Percentiles rank a stretch among this genome's conserved stretches.
Conservation (phyloP, 2,329 filamentous ascomycete genomes). For the Fusarium sp. region DNA sequence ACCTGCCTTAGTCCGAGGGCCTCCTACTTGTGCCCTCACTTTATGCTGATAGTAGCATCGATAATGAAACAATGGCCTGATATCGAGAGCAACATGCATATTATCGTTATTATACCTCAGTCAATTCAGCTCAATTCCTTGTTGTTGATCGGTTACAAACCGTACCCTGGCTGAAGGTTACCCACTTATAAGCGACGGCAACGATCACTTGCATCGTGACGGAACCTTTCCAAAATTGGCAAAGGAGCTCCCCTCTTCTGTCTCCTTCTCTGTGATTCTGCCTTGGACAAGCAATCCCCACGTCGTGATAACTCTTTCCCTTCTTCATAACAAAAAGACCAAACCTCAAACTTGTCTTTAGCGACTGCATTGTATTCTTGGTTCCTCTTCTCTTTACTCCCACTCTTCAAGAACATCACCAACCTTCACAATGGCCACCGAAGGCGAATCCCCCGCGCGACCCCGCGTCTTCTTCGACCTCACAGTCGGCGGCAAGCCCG, state of each 20-base stretch:
- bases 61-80: background rate
- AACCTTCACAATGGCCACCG: constrained; percentile 53
- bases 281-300: constrained; percentile 16
- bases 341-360: constrained; percentile 5
- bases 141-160: background rate
- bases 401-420: background rate
- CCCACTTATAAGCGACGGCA: constrained; percentile 39
- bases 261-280: constrained; percentile 36
- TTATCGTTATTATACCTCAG: background rate
- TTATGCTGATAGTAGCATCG: background rate
- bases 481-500: constrained; percentile 76
- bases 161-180: constrained; percentile 7
- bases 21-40: background rate
- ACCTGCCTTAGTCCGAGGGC: background rate
- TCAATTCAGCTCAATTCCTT: background rate
- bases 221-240: constrained; percentile 36
- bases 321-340: constrained; percentile 9
- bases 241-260: constrained; percentile 40
- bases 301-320: constrained; percentile 5
- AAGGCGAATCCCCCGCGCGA: constrained; percentile 63
- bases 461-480: constrained; percentile 95
- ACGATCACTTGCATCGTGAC: constrained; percentile 40
- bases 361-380: background rate
- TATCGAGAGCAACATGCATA: background rate
- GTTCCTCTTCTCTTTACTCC: background rate